Conservation (phyloP, 73 alveolate species). For the Durusdinium trenchii region DNA sequence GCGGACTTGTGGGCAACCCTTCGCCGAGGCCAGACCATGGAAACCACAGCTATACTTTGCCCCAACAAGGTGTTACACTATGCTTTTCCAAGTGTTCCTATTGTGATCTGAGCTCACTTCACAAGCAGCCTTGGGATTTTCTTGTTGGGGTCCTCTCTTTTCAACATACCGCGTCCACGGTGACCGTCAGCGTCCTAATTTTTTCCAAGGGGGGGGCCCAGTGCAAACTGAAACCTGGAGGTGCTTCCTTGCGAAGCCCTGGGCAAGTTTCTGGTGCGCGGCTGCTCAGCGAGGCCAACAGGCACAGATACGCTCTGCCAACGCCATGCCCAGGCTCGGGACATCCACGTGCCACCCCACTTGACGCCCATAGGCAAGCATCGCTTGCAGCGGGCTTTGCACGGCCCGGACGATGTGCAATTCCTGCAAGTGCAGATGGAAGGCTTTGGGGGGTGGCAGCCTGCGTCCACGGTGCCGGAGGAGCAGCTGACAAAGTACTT, state of each 20-base stretch:
- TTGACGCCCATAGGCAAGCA: not conserved
- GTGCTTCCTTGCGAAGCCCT: not conserved
- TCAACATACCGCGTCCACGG: too few relatives aligned
- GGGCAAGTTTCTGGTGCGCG: not conserved
- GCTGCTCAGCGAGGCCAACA: not conserved
- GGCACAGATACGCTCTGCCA: constrained; percentile 46
- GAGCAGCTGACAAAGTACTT: not conserved
- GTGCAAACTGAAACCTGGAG: too few relatives aligned
- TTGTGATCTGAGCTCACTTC: too few relatives aligned
- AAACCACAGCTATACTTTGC: too few relatives aligned
- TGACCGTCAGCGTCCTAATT: too few relatives aligned
- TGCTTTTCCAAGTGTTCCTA: too few relatives aligned
- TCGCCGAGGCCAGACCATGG: constrained; percentile 37
- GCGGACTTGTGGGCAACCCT: constrained; percentile 9
- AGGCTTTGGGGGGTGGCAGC: constrained; percentile 49
- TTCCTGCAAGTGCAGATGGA: constrained; percentile 1
- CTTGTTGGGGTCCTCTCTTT: too few relatives aligned
- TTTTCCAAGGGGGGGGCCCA: too few relatives aligned
- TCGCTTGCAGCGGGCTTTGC: constrained; percentile 5
- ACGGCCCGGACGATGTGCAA: not conserved
- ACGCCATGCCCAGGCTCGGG: not conserved
- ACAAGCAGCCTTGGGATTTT: too few relatives aligned
- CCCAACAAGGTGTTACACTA: too few relatives aligned
- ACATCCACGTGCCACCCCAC: not conserved
- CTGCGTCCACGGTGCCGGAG: constrained; percentile 7